Percentiles rank a stretch among this genome's conserved stretches.
phyloP scores from a whole-genome alignment of 331 rosid genomes.

The Cydonia oblonga region DNA sequence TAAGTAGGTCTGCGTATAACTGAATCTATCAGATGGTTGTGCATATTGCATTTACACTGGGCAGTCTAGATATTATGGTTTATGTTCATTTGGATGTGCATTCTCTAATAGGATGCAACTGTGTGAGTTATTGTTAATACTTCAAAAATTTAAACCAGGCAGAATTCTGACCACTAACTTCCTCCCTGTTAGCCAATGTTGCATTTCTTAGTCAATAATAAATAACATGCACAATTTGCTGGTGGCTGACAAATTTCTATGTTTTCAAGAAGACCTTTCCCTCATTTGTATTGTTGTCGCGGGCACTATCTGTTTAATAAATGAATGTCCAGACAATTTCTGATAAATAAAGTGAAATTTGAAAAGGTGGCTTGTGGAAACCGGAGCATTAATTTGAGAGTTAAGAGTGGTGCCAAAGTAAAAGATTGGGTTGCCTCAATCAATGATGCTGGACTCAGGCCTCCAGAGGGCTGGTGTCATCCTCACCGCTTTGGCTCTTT shows the following conservation, averaged over 20 bases:
- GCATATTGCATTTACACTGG: not conserved
- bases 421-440: constrained; percentile 97
- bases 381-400: constrained; percentile 73
- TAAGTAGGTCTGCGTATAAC: not conserved
- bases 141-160: not conserved
- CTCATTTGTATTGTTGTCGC: not conserved
- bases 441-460: constrained; percentile 93
- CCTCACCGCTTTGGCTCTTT: constrained; percentile 96
- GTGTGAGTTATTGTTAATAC: not conserved
- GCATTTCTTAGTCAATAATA: not conserved
- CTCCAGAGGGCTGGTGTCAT: constrained; percentile 99
- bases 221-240: not conserved
- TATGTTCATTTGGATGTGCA: not conserved
- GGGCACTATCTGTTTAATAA: constrained; percentile 15
- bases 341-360: constrained; percentile 13
- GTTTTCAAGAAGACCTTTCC: not conserved
- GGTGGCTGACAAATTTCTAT: not conserved
- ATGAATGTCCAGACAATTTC: constrained; percentile 5
- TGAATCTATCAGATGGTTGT: not conserved
- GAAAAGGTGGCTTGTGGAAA: constrained; percentile 78
- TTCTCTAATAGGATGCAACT: not conserved
- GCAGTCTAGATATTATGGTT: not conserved
- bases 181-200: not conserved
- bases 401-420: constrained; percentile 55
- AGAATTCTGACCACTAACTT: not conserved